Evolutionary conservation across 495 filamentous ascomycete genomes (phyloP), one percentile per base, ranked within the genome.

Genomic region (Aspergillus sclerotioniger): DNA sequence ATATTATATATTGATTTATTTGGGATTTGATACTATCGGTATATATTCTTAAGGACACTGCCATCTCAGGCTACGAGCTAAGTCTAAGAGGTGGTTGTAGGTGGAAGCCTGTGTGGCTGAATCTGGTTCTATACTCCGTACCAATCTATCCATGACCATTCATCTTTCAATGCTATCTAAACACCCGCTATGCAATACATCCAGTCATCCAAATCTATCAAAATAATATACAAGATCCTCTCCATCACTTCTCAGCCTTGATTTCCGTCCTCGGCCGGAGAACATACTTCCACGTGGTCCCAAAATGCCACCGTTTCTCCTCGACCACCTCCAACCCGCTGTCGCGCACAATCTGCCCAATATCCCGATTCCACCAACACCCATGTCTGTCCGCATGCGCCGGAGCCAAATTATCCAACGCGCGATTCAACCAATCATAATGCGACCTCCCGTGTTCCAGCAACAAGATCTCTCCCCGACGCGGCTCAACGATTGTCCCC

Each of bases 281-380:
- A 57, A 88, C 84, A 61, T 85, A 79, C 66, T 79, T 77, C 83
- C 84, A 90, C 6, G 85, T 87, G 16, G 92, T 96, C 31, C 92
- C 92, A 53, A 88, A 76, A 74, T 95, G 90, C 69, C 78, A 83
- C 32, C 84, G 71, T 60, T 84, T 84, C 65, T 85, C 81, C 65
- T 85, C 77, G 21, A 95, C 73, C 54, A 98, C 76, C 75, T 92
- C 89, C 65, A 98, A 72, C 19, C 91, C 93, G 58, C 89, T 92
- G 60, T 92, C 83, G 61, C 80, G 72, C 39, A 97, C 84, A 67
- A 98, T 83, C 55, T 71, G 72, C 56, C 87, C 89, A 54, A 98
- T 87, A 79, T 98, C 94, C 51, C 91, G 79, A 73, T 98, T 98
- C 87, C 90, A 96, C 92, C 92, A 98, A 76, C 94, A 98, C 8